Base-by-base conservation (phyloP, 257 asterid species). In the Salvia splendens region DNA sequence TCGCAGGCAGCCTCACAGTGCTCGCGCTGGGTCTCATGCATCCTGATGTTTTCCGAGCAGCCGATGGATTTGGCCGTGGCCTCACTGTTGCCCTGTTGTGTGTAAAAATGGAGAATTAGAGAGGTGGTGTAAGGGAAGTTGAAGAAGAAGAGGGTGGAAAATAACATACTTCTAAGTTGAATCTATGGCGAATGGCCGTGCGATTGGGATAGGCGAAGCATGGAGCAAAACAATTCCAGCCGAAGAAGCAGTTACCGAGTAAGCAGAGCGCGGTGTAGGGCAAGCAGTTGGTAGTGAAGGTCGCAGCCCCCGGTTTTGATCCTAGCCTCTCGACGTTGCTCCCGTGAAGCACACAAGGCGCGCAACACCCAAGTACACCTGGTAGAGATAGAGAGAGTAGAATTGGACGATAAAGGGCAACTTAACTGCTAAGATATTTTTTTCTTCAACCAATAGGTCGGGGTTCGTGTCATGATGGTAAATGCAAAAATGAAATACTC, bases 321-420 rank as follows among this genome's bases (percentile, higher is more conserved):
- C 83, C 83, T 48, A 91, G 81, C 67, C 97, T 88, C 84, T 91
- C 97, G 0, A 64, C 93, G 64, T 84, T 91, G 89, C 87, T 78
- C 68, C 91, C 97, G 20, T 88, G 87, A 59, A 88, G 95, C 75
- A 88, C 91, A 57, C 96, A 91, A 1, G 97, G 97, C 12, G 80
- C 95, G 40, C 82, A 24, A 43, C 88, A 73, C 51, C 97, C 97
- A 40, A 91, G 77, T 75, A 88, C 66, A 68, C 97, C 97, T 56
- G 41, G 2, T 35, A 36, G 40, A 36, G 24, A 17, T 8, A 2
- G 62, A 33, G 62, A 33, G 3, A 4, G 15, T 5, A 20, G 38
- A 35, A 35, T 35, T 35, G 6, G 38, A 5, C 4, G 0, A 35
- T 35, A 35, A 35, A 35, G 7, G 5, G 7, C 7, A 35, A 35